These are phyloP conservation scores for Teunomyces barrocoloradensis DNA, from an alignment of 805 yeast species.

Conservation along the genomic window DNA sequence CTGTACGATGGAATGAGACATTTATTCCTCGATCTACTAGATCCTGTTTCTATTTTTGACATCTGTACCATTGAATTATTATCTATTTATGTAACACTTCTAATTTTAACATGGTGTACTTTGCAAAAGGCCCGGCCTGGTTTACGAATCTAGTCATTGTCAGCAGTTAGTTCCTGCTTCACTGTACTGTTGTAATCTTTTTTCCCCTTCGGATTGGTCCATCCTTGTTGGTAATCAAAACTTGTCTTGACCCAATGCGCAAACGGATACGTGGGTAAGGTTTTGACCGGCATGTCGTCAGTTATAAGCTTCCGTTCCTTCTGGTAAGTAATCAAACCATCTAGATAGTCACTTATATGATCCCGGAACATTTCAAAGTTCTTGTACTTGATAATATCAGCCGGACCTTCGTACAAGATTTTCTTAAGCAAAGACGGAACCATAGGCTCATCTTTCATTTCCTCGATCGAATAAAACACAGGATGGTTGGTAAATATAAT, in stretches of 20 bases:
- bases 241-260: constrained; percentile 52
- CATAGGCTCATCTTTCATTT: constrained; percentile 73
- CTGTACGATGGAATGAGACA: no score
- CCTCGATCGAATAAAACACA: constrained; percentile 73
- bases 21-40: no score
- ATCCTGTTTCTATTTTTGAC: no score
- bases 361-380: constrained; percentile 58
- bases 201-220: constrained; percentile 36
- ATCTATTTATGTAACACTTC: not conserved
- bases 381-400: constrained; percentile 62
- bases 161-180: constrained; percentile 17
- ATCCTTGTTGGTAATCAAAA: constrained; percentile 38
- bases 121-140: no score
- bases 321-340: constrained; percentile 56
- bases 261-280: constrained; percentile 62
- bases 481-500: constrained; percentile 77
- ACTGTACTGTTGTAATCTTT: constrained; percentile 21
- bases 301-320: constrained; percentile 52
- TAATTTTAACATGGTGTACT: not conserved
- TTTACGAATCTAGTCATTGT: constrained; percentile 5
- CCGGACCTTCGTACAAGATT: constrained; percentile 65
- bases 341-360: constrained; percentile 57
- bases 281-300: constrained; percentile 55
- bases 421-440: constrained; percentile 73
- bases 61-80: not conserved